Evolutionary conservation across 1,139 yeast species (phyloP), one percentile per base, ranked within the genome.

Genomic region (Pichia sp.): DNA sequence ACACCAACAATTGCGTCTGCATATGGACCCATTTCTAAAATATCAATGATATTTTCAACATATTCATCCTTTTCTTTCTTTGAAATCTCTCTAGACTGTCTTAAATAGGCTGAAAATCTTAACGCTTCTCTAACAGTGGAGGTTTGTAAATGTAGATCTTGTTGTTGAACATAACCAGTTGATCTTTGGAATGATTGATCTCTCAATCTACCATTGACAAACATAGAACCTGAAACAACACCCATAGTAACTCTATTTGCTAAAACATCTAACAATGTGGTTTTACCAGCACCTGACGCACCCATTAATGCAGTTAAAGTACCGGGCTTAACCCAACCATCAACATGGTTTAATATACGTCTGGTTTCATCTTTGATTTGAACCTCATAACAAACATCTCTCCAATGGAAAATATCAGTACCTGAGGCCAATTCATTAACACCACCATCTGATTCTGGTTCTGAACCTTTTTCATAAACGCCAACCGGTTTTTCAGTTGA

Each of bases 251-350:
- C 71, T 62, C 85, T 70, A 58, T 78, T 81, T 16, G 85, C 79
- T 51, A 80, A 68, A 43, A 74, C 74, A 57, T 79, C 79, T 52
- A 80, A 69, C 52, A 80, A 67, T 8, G 85, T 80, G 1, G 86
- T 80, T 61, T 80, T 80, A 62, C 86, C 86, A 42, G 85, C 85
- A 60, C 86, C 85, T 26, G 85, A 80, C 51, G 76, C 82, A 54
- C 86, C 86, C 84, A 80, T 79, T 39, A 80, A 63, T 24, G 82
- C 82, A 43, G 80, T 77, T 68, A 77, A 64, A 30, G 80, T 76
- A 55, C 86, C 86, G 18, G 86, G 85, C 53, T 77, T 75, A 57
- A 80, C 81, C 62, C 71, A 82, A 39, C 87, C 88, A 54, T 77
- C 79, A 45, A 82, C 76, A 59, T 76, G 71, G 53, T 77, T 74